A percentile compares a stretch with the other conserved stretches of the same genome.
Conservation (phyloP, 352 stramenopile genomes). For the Blastocystis sp. region DNA sequence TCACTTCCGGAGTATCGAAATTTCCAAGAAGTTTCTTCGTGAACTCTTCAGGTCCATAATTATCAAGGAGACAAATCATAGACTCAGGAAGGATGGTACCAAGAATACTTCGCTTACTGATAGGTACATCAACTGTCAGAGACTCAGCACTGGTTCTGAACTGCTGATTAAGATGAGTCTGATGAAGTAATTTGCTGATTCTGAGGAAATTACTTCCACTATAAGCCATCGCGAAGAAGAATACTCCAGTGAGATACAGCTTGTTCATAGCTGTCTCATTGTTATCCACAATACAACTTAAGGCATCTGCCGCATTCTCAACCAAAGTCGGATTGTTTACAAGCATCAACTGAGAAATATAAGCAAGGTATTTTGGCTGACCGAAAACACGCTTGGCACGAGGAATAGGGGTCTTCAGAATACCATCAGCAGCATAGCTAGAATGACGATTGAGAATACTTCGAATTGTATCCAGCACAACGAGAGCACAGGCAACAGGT, state of each 20-base stretch:
- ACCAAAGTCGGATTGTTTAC: constrained; percentile 74
- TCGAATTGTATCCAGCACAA: constrained; percentile 72
- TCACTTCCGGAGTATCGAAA: constrained; percentile 82
- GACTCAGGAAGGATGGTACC: constrained; percentile 81
- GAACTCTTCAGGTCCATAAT: constrained; percentile 80
- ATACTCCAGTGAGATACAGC: constrained; percentile 76
- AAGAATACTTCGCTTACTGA: constrained; percentile 79
- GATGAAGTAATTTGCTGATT: constrained; percentile 73
- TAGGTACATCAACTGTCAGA: constrained; percentile 71
- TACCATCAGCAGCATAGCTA: constrained; percentile 73
- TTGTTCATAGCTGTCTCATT: constrained; percentile 75
- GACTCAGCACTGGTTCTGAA: constrained; percentile 74
- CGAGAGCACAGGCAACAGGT: constrained; percentile 72
- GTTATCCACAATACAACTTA: constrained; percentile 73
- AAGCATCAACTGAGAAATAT: constrained; percentile 74
- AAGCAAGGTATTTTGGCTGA: constrained; percentile 70
- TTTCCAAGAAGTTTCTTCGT: constrained; percentile 82
- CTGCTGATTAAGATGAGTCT: constrained; percentile 74
- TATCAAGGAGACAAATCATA: constrained; percentile 83
- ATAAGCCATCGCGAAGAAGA: constrained; percentile 75
- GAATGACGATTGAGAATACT: constrained; percentile 73
- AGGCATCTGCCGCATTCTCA: constrained; percentile 71
- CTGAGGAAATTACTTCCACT: constrained; percentile 74
- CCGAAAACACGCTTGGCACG: constrained; percentile 74
- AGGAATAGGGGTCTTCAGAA: constrained; percentile 76